Base-by-base conservation (phyloP, 495 filamentous ascomycete genomes). In the Aspergillus diversus region DNA sequence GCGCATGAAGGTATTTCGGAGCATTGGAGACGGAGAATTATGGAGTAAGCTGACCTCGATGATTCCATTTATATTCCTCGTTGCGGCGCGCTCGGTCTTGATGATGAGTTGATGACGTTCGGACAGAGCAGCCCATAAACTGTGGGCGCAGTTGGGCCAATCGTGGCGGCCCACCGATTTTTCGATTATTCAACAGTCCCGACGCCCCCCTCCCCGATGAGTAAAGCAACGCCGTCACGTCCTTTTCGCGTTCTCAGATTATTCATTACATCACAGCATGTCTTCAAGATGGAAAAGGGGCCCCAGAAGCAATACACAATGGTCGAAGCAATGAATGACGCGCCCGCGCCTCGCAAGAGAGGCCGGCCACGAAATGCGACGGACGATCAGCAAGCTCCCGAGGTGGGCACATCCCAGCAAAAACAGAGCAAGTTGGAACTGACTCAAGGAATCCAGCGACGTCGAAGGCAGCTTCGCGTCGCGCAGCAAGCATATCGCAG, bases 401-500 rank as follows among this genome's bases (percentile, higher is more conserved):
- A 62, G 50, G 60, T 62, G 51, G 60, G 52, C 12, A 57, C 60
- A 51, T 63, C 52, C 51, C 35, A 63, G 51, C 60, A 63, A 49
- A 35, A 57, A 56, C 52, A 56, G 52, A 55, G 51, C 60, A 55
- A 56, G 51, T 56, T 51, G 52, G 52, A 57, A 63, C 60, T 63
- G 52, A 63, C 52, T 48, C 37, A 56, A 63, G 52, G 60, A 62
- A 62, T 59, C 46, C 63, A 75, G 73, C 71, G 65, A 69, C 88
- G 92, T 56, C 85, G 92, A 63, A 94, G 89, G 17, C 92, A 96
- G 75, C 93, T 96, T 58, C 87, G 92, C 42, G 83, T 95, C 59
- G 92, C 92, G 9, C 92, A 96, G 66, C 83, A 92, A 59, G 92
- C 92, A 6, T 96, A 96, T 73, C 87, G 92, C 16, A 84, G 89